phyloP scores from a whole-genome alignment of 805 yeast genomes.

The Candida verbasci region DNA sequence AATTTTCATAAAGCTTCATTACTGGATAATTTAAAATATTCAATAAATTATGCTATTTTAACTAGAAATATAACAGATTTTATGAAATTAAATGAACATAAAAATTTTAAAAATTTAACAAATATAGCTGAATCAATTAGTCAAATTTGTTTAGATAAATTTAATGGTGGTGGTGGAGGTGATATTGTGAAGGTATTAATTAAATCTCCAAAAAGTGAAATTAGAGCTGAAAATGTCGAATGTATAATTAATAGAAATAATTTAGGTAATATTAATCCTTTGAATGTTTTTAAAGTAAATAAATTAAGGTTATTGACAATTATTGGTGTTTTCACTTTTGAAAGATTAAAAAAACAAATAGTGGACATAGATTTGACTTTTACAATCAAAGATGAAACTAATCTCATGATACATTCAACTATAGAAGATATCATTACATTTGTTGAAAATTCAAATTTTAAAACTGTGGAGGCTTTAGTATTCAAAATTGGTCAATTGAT shows the following conservation, averaged over 20 bases:
- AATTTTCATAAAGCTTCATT: constrained; percentile 70
- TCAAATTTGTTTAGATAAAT: constrained; percentile 39
- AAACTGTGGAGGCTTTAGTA: constrained; percentile 91
- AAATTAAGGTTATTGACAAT: constrained; percentile 61
- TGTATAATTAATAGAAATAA: constrained; percentile 34
- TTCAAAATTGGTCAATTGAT: constrained; percentile 62
- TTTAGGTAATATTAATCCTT: constrained; percentile 6
- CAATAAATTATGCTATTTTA: constrained; percentile 85
- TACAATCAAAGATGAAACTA: constrained; percentile 18
- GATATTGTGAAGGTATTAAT: constrained; percentile 36
- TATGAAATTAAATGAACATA: constrained; percentile 39
- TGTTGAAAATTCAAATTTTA: constrained; percentile 76
- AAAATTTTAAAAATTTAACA: constrained; percentile 39
- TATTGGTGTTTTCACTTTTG: constrained; percentile 94
- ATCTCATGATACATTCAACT: constrained; percentile 36
- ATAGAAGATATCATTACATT: constrained; percentile 50
- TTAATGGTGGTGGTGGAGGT: constrained; percentile 47
- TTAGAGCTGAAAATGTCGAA: constrained; percentile 50
- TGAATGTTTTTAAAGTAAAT: constrained; percentile 29
- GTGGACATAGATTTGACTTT: constrained; percentile 56
- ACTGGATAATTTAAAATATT: constrained; percentile 74
- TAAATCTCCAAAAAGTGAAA: constrained; percentile 50
- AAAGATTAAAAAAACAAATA: constrained; percentile 75
- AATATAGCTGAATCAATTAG: constrained; percentile 48
- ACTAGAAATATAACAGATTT: constrained; percentile 57